Base-by-base conservation (phyloP, 441 rosid genomes). In the Syzygium syzygioides region DNA sequence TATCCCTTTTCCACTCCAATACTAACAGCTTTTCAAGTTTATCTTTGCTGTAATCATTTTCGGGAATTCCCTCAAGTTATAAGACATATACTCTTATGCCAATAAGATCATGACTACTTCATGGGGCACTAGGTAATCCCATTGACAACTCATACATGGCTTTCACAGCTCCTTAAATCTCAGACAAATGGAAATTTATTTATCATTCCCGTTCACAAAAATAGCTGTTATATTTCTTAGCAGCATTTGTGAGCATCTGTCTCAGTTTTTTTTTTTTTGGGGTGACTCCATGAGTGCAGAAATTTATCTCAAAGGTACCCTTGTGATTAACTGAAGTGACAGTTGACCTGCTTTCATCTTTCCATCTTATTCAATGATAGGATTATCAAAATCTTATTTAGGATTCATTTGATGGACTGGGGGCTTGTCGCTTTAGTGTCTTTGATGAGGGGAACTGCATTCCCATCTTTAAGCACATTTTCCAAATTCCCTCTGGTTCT, bases 401-500 rank as follows among this genome's bases (percentile, higher is more conserved):
- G 41, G 15, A 26, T 52, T 53, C n/a, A 52, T 34, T 7, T 18
- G 79, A 41, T 64, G 19, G 25, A 23, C n/a, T 11, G 62, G 79
- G 85, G 90, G 90, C 84, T 54, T 83, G 20, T 83, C 59, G 20
- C 87, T 55, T 53, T 89, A 71, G 55, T 89, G 68, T 86, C 48
- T 71, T 34, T 28, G 26, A 60, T 71, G 53, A 52, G 23, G 45
- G 34, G 37, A 50, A 34, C 41, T 32, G 60, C 41, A 57, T 87
- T 20, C 53, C 76, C 30, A 57, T 19, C 26, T 68, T 87, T 66
- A 32, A 71, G 76, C 86, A 68, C n/a, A 45, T 59, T 26, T 86
- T 86, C 85, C 26, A 30, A 52, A 25, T 86, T 55, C 45, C 52
- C 85, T 55, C 90, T 87, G 53, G 9, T 76, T 76, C 52, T 76